Evolutionary conservation across 192 early-diverging fungal genomes (phyloP), one percentile per base, ranked within the genome.

Genomic region (Backusella westeae): DNA sequence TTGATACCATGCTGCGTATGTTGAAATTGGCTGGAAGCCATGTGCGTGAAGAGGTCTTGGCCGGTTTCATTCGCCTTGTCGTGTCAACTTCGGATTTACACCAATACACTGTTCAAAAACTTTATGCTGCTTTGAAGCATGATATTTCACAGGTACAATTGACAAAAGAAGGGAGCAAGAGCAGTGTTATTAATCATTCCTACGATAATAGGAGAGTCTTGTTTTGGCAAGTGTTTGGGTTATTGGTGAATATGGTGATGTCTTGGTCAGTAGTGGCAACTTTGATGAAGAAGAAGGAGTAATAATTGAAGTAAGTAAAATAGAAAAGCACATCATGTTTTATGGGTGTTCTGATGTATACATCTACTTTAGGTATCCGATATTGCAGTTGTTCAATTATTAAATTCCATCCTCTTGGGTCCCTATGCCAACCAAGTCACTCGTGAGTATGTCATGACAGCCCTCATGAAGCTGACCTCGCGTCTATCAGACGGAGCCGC

Each of bases 161-260:
- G 53, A 67, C 10, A 26, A 44, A 41, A 41, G 17, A 23, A 56
- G 53, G 23, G 1, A 10, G 2, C 1, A 29, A 63, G 12, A 29
- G 14, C 1, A 14, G 21, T 29, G 56, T 29, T 63, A 29, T 63
- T 63, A 10, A 29, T 63, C 10, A 63, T 63, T 49, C 32, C 56
- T 49, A 88, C 69, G 83, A 23, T 79, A 86, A 59, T 91, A 98
- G 85, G 95, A 97, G 78, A 94, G 93, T 9, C 89, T 99, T 70
- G 91, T 96, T 23, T 86, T 96, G 77, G 94, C 94, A 32, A 93
- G 91, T 44, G 88, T 94, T 6, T 99, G 98, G 98, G 89, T 93
- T 67, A 91, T 99, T 81, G 98, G 98, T 63, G 98, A 99, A 83
- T 99, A 93, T 81, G 98, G 96, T 36, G 97, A 99, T 79, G 80